A percentile compares a stretch with the other conserved stretches of the same genome.
Evolutionary conservation across 2,329 filamentous ascomycete genomes (phyloP).

Genomic region (Cladosporium sp.): DNA sequence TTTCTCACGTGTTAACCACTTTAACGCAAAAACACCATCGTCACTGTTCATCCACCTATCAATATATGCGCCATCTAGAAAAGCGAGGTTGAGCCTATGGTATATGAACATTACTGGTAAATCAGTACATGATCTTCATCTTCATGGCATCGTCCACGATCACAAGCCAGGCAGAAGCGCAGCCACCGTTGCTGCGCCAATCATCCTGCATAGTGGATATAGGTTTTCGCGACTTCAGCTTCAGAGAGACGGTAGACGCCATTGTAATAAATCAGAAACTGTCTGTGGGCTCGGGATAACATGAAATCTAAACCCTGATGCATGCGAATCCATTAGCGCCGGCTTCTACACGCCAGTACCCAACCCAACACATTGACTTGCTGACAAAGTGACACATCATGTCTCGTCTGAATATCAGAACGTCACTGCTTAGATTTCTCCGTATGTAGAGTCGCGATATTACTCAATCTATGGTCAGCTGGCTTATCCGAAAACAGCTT

Average conservation of each 20-base stretch:
- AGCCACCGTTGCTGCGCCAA: not conserved
- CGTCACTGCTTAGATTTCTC: not conserved
- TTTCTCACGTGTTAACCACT: not conserved
- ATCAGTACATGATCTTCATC: not conserved
- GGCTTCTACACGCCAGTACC: not conserved
- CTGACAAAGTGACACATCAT: not conserved
- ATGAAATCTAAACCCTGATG: not conserved
- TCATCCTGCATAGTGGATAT: not conserved
- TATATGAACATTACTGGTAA: not conserved
- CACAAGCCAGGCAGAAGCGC: not conserved
- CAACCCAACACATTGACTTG: not conserved
- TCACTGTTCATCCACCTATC: too few species aligned
- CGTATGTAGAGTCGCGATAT: not conserved
- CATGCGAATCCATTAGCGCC: not conserved
- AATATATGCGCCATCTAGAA: not conserved
- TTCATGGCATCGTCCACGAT: not conserved
- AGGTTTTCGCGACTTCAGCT: not conserved
- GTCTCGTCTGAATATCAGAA: not conserved
- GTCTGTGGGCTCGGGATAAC: not conserved
- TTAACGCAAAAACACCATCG: not conserved
- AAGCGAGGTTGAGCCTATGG: not conserved
- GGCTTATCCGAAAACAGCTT: not conserved
- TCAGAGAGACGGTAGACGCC: not conserved
- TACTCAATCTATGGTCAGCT: not conserved
- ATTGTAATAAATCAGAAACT: not conserved